Conservation (phyloP, 345 rosid genomes). For the Populus pruinosa region DNA sequence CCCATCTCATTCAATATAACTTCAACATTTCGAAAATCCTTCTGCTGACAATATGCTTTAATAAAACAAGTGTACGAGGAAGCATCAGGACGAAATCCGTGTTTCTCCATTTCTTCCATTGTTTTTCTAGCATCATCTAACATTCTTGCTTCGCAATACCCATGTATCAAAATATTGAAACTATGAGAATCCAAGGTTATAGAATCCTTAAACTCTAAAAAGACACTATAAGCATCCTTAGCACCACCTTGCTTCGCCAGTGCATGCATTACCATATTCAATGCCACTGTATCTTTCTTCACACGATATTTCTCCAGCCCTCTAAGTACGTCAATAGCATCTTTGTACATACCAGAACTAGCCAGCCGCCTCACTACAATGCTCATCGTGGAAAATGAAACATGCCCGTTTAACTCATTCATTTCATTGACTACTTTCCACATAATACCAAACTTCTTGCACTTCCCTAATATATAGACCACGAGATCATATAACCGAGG, state of each 20-base stretch:
- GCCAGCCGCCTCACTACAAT: conserved; percentile 73
- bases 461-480: conserved; percentile 69
- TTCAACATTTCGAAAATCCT: conserved; percentile 65
- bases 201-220: conserved; percentile 40
- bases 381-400: conserved; percentile 56
- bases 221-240: conserved; percentile 55
- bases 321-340: conserved; percentile 57
- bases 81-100: conserved; percentile 49
- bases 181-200: conserved; percentile 33
- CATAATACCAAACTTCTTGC: conserved; percentile 53
- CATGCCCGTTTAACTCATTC: conserved; percentile 37
- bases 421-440: conserved; percentile 64
- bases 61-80: conserved; percentile 68
- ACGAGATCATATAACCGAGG: conserved; percentile 42
- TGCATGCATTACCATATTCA: conserved; percentile 70
- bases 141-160: conserved; percentile 68
- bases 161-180: conserved; percentile 70
- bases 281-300: conserved; percentile 37
- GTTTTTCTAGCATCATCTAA: conserved; percentile 49
- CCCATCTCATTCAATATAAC: conserved; percentile 61
- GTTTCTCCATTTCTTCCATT: conserved; percentile 56
- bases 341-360: conserved; percentile 43
- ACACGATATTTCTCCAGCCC: conserved; percentile 55
- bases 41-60: conserved; percentile 58
- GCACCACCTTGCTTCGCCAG: conserved; percentile 64